These are phyloP conservation scores for Sanghuangporus weigelae DNA, from an alignment of 1,284 basidiomycete genomes.

Conservation along the genomic window DNA sequence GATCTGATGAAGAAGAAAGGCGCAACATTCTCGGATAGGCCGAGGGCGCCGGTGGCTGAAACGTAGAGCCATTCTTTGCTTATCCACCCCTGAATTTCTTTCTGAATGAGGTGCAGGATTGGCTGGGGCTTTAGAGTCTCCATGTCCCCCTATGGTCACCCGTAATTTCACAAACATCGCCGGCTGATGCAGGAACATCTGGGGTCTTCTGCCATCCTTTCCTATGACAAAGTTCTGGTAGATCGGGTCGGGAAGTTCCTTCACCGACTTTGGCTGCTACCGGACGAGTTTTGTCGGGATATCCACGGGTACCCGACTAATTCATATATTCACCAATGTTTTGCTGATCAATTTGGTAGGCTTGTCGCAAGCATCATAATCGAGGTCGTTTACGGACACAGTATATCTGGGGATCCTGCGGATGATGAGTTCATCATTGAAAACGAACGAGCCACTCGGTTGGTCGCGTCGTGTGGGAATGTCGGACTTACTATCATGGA, in stretches of 20 bases:
- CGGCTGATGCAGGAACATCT: conserved; percentile 28
- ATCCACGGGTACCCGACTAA: conserved; percentile 25
- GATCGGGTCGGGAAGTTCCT: conserved; percentile 24
- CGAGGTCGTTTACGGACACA: conserved; percentile 5
- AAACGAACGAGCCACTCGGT: neutral
- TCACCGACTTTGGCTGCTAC: conserved; percentile 20
- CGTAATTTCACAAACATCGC: conserved; percentile 27
- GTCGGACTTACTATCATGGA: conserved; percentile 2
- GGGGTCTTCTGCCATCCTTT: conserved; percentile 18
- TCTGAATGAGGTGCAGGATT: conserved; percentile 16
- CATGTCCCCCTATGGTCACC: conserved; percentile 23
- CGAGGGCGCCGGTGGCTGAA: conserved; percentile 24
- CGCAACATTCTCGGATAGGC: conserved; percentile 34
- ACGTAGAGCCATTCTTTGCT: conserved; percentile 20
- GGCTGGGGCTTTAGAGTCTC: conserved; percentile 23
- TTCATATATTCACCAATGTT: neutral
- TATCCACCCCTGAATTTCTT: too few relatives aligned
- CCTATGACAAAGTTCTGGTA: conserved; percentile 23
- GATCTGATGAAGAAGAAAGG: conserved; percentile 39
- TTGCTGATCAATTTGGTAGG: conserved; percentile 1
- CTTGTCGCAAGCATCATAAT: neutral
- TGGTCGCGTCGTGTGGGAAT: neutral
- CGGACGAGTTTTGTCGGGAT: conserved; percentile 20
- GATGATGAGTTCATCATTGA: neutral
- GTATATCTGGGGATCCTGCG: neutral